Conservation (phyloP, 495 filamentous ascomycete genomes). For the Terfezia boudieri region DNA sequence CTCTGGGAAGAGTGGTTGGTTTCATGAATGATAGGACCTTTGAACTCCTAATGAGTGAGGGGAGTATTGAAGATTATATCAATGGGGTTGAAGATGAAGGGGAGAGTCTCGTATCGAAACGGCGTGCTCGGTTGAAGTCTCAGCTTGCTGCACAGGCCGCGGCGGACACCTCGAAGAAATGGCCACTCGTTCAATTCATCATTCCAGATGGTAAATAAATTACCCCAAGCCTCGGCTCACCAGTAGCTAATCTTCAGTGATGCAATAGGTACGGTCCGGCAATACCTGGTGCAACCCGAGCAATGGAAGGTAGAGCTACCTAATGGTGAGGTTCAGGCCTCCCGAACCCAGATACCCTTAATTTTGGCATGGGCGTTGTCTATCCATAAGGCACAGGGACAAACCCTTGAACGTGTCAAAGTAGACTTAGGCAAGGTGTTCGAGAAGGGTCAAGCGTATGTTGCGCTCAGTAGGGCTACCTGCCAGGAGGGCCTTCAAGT, state of each 20-base stretch:
- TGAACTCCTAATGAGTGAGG: slow-evolving; percentile 35
- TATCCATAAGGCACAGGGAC: slow-evolving; percentile 95
- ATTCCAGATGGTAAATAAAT: slow-evolving; percentile 39
- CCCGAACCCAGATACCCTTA: slow-evolving; percentile 53
- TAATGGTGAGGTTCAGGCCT: slow-evolving; percentile 80
- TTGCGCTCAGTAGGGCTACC: slow-evolving; percentile 66
- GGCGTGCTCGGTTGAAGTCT: background rate
- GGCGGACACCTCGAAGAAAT: slow-evolving; percentile 27
- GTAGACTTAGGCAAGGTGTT: slow-evolving; percentile 83
- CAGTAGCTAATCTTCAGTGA: too few species aligned
- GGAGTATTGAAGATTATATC: slow-evolving; percentile 16
- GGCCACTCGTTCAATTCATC: slow-evolving; percentile 63
- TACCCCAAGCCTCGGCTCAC: too few species aligned
- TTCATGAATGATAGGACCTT: slow-evolving; percentile 76
- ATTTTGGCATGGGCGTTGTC: slow-evolving; percentile 93
- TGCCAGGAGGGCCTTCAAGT: slow-evolving; percentile 76
- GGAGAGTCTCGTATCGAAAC: background rate
- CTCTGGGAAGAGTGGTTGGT: slow-evolving; percentile 57
- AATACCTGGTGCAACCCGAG: slow-evolving; percentile 65
- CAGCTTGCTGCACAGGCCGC: slow-evolving; percentile 4
- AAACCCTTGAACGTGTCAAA: slow-evolving; percentile 85
- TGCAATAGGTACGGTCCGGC: slow-evolving; percentile 29
- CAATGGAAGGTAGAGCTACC: slow-evolving; percentile 93
- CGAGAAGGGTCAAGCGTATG: slow-evolving; percentile 82
- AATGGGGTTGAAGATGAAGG: slow-evolving; percentile 22